Evolutionary conservation across 139 green algal genomes (phyloP).

Genomic region (Desmodesmus armatus): DNA sequence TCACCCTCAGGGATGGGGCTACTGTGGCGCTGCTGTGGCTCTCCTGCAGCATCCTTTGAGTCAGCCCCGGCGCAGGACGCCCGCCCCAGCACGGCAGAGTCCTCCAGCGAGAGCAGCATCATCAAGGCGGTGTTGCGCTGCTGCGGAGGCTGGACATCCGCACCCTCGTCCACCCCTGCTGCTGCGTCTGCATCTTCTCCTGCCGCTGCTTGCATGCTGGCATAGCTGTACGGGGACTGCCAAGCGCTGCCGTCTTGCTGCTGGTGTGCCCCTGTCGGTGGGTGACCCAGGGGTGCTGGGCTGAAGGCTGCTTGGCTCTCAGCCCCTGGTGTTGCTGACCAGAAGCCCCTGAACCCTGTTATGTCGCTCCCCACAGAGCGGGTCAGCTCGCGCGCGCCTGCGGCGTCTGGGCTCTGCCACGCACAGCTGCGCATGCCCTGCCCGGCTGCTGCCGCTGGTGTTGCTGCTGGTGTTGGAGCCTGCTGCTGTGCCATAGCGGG

Average conservation of each 20-base stretch:
- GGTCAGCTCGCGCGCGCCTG: background rate
- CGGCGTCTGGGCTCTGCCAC: background rate
- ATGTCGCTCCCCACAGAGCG: background rate
- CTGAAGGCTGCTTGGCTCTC: background rate
- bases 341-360: slow-evolving; percentile 35
- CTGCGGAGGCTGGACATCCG: too few species aligned
- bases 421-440: background rate
- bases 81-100: slow-evolving; percentile 2
- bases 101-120: slow-evolving; percentile 35
- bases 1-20: background rate
- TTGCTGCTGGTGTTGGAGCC: background rate
- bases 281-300: background rate
- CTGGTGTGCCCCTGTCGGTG: background rate
- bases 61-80: too few species aligned
- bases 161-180: background rate
- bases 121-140: too few species aligned
- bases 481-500: background rate
- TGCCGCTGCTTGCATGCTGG: background rate
- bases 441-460: background rate
- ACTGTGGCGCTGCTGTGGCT: background rate
- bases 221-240: background rate
- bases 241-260: background rate
- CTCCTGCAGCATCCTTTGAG: background rate
- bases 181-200: slow-evolving; percentile 3
- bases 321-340: background rate